Evolutionary conservation across 2,329 filamentous ascomycete species (phyloP), one percentile per base, ranked within the genome.

Genomic region (Beauveria brongniartii): DNA sequence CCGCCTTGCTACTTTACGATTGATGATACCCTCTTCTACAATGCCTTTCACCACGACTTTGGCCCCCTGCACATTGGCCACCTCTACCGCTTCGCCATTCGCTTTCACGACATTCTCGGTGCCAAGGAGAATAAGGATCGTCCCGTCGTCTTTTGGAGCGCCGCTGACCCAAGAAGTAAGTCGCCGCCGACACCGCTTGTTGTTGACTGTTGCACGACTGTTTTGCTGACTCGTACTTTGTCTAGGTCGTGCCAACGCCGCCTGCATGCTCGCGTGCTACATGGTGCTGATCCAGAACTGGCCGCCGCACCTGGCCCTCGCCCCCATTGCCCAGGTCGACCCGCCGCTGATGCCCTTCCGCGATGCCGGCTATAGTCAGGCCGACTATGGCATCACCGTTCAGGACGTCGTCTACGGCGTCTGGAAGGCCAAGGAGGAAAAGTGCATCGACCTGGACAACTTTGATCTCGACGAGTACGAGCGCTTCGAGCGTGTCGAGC

Each of bases 271-370:
- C 51, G 93, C 94, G 59, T 96, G 92, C 78, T 99, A 99, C 78
- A 97, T 99, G 92, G 92, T 99, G 48, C 78, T 99, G 65, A 96
- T 99, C 68, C 94, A 99, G 77, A 91, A 90, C 47, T 99, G 94
- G 94, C 91, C 94, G 52, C 94, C 94, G 57, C 94, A 99, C 78
- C 80, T 97, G 68, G 94, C 94, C 40, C 83, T 99, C 47, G 93
- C 93, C 14, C 94, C 94, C 16, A 96, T 99, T 71, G 91, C 94
- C 7, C 94, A 99, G 77, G 89, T 95, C 69, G 94, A 99, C 71
- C 94, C 94, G 50, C 94, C 94, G 26, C 84, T 96, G 79, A 99
- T 99, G 94, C 94, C 94, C 12, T 99, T 99, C 82, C 87, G 94
- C 64, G 94, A 99, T 73, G 94, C 94, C 62, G 94, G 94, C 59